These are phyloP conservation scores for Eutypa lata DNA, from an alignment of 2,329 filamentous ascomycete species.

Conservation along the genomic window DNA sequence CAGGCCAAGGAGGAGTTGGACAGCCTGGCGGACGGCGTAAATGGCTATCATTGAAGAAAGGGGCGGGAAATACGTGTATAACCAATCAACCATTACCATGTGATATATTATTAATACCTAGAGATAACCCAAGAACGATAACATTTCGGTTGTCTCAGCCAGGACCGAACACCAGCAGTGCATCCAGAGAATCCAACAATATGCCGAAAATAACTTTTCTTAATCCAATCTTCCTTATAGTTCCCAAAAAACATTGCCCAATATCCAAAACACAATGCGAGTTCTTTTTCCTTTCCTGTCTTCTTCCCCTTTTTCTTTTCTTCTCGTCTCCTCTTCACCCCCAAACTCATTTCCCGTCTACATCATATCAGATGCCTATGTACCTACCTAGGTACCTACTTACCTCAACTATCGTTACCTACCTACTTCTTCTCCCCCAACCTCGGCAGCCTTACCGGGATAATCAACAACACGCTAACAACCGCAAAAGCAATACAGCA, in stretches of 20 bases:
- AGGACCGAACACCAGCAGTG: neutral
- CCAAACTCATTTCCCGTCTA: no score
- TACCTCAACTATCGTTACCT: neutral
- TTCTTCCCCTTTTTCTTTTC: no score
- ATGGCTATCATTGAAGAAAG: conserved; percentile 35
- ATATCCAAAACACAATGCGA: no score
- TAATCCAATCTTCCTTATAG: no score
- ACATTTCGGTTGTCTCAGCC: neutral
- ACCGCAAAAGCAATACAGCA: conserved; percentile 44
- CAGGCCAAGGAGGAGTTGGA: conserved; percentile 74
- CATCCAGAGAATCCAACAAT: no score
- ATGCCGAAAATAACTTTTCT: no score
- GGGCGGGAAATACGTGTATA: neutral
- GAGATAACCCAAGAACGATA: neutral
- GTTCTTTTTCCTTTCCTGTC: no score
- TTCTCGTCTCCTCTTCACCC: no score
- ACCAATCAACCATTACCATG: conserved; percentile 2
- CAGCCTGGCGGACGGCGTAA: conserved; percentile 42
- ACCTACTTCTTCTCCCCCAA: conserved; percentile 40
- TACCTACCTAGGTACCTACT: neutral
- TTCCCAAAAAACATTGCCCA: no score
- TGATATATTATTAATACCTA: conserved; percentile 5
- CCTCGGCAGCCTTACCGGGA: conserved; percentile 52
- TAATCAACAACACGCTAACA: conserved; percentile 43
- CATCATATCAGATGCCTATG: no score